Conservation (phyloP, 176 grass and related monocot species). For the Lolium perenne region DNA sequence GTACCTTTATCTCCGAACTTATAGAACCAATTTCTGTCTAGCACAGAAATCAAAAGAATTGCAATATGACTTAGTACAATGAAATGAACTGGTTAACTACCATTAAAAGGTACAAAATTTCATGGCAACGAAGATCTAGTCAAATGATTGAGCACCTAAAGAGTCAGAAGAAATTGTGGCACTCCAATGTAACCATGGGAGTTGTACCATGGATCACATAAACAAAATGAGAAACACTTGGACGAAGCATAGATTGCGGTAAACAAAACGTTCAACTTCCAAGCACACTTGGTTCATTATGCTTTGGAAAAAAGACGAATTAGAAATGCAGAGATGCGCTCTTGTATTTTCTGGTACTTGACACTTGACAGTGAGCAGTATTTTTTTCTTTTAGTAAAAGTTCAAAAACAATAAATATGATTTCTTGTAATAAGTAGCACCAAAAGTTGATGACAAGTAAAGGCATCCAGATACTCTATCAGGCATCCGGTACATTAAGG, state of each 20-base stretch:
- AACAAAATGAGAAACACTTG: slow-evolving; percentile 7
- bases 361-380: neutral
- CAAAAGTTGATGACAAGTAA: slow-evolving; percentile 23
- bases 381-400: neutral
- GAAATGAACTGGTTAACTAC: slow-evolving; percentile 1
- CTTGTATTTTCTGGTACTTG: slow-evolving; percentile 21
- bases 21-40: slow-evolving; percentile 99
- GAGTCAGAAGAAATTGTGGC: neutral
- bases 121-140: slow-evolving; percentile 11
- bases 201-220: slow-evolving; percentile 17
- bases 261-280: slow-evolving; percentile 11
- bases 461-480: slow-evolving; percentile 9
- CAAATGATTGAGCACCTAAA: neutral
- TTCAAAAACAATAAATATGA: slow-evolving; percentile 4
- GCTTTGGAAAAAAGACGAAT: neutral
- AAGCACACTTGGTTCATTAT: neutral
- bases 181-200: neutral
- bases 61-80: slow-evolving; percentile 44
- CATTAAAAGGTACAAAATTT: slow-evolving; percentile 12
- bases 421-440: neutral
- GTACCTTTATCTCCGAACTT: slow-evolving; percentile 97
- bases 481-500: slow-evolving; percentile 20
- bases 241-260: slow-evolving; percentile 19
- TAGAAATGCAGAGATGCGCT: slow-evolving; percentile 30
- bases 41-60: slow-evolving; percentile 63